Evolutionary conservation across 371 early-diverging fungal genomes (phyloP), one percentile per base, ranked within the genome.

Genomic region (Lichtheimia hyalospora): DNA sequence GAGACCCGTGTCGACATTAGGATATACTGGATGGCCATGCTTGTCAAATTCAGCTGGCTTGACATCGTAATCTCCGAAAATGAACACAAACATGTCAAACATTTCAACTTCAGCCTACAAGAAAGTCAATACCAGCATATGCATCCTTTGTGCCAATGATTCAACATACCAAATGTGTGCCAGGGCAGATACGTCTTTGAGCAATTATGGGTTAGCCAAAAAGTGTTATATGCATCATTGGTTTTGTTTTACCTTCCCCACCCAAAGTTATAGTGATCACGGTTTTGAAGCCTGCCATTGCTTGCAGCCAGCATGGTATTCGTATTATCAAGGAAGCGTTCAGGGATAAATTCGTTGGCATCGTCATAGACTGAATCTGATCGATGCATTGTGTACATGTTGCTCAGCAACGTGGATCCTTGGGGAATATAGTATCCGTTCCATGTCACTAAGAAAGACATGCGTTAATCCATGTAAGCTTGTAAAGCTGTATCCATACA

Each of bases 181-280:
- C 60, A 18, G 60, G 60, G 24, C 60, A 60, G 14, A 60, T 49
- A 16, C 60, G 60, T 52, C 60, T 60, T 4, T 10, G 4, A 49
- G n/a, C 13, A 18, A 3, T 6, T n/a, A n/a, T n/a, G n/a, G n/a
- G n/a, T n/a, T n/a, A n/a, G n/a, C n/a, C n/a, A n/a, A n/a, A n/a
- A n/a, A n/a, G n/a, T n/a, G n/a, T n/a, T n/a, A n/a, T n/a, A n/a
- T n/a, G n/a, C n/a, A n/a, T n/a, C n/a, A n/a, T n/a, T n/a, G n/a
- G n/a, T n/a, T n/a, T n/a, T n/a, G n/a, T n/a, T n/a, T 14, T 44
- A 55, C 56, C 62, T 40, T 28, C 62, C 62, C 62, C 62, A 62
- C 5, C 68, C 68, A 57, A 68, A 68, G 15, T 57, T 60, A 23
- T 46, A 63, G 44, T 63, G 63, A 21, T 62, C 63, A 15, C 68